Base-by-base conservation (phyloP, 2,329 filamentous ascomycete genomes). In the Diatrype stigma region DNA sequence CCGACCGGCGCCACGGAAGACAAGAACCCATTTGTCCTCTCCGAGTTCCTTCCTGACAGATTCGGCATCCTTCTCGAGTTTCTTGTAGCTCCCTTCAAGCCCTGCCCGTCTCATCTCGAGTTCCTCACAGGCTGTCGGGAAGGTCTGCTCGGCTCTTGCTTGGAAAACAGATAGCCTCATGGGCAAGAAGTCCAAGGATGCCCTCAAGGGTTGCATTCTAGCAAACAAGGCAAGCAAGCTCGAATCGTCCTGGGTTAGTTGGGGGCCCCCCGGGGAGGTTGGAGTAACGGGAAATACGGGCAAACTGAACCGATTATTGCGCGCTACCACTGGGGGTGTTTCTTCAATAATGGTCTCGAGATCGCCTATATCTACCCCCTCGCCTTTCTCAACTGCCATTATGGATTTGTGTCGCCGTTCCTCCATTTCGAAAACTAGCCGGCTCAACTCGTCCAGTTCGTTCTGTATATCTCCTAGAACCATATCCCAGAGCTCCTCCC, bases 391-490 rank as follows among this genome's bases (percentile, higher is more conserved):
- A 32, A 78, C 79, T 35, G 82, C 82, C 62, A 87, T 77, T 56
- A 90, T 78, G 44, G 86, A 88, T 67, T 87, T 87, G 69, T 97
- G 93, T 45, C 94, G 81, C 57, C 91, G 87, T 72, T 97, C 94
- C 68, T 99, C 94, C 91, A 97, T 96, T 70, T 97, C 92, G 63
- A 97, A 97, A 28, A 97, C 89, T 45, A 96, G 74, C 37, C 88
- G 80, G 62, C 82, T 84, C 16, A 96, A 77, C 42, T 87, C 85
- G 57, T 94, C 89, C 64, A 84, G 86, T 71, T 99, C 94, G 55
- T 86, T 84, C 48, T 92, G 89, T 54, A 97, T 96, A 66, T 97
- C 93, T 42, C 92, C 93, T 2, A 99, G 76, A 3, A 97, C 93
- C 56, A 82, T 90, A 61, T 90, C 90, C 93, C 94, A 97, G 34